These are phyloP conservation scores for Biscutella auriculata DNA, from an alignment of 441 rosid species.

Conservation along the genomic window DNA sequence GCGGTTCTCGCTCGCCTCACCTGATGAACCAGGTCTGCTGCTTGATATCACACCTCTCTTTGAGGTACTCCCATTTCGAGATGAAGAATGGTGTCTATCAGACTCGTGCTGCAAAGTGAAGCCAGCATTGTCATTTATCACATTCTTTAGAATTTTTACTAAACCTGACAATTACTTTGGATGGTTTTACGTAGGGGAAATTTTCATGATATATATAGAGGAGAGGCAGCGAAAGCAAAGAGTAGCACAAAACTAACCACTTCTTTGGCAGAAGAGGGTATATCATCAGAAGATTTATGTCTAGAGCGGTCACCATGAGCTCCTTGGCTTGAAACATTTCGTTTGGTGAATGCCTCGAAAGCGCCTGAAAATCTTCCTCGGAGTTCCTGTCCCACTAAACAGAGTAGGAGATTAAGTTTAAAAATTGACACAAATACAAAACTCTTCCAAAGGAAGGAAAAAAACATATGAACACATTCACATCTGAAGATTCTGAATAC, in stretches of 20 bases:
- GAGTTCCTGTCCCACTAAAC: constrained; percentile 44
- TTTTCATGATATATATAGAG: background rate
- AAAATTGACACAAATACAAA: background rate
- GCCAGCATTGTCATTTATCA: constrained; percentile 11
- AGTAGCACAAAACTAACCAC: constrained; percentile 34
- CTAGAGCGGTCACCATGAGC: constrained; percentile 43
- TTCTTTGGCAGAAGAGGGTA: constrained; percentile 47
- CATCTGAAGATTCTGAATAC: too few species aligned
- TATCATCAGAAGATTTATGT: constrained; percentile 42
- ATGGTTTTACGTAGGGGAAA: background rate
- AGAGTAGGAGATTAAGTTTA: background rate
- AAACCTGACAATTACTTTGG: background rate
- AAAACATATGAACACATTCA: background rate
- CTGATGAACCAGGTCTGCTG: constrained; percentile 46
- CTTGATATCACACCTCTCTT: constrained; percentile 36
- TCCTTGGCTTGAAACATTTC: constrained; percentile 35
- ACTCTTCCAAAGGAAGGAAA: background rate
- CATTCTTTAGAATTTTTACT: background rate
- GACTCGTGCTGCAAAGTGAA: constrained; percentile 37
- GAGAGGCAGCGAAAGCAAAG: background rate
- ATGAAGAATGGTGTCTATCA: constrained; percentile 28
- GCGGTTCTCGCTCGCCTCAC: constrained; percentile 44
- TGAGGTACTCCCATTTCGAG: constrained; percentile 43
- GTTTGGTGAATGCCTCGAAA: constrained; percentile 43
- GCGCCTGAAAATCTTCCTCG: constrained; percentile 52